A percentile compares a stretch with the other conserved stretches of the same genome.
Evolutionary conservation across 495 filamentous ascomycete species (phyloP).

Genomic region (Lasiosphaeria hispida): DNA sequence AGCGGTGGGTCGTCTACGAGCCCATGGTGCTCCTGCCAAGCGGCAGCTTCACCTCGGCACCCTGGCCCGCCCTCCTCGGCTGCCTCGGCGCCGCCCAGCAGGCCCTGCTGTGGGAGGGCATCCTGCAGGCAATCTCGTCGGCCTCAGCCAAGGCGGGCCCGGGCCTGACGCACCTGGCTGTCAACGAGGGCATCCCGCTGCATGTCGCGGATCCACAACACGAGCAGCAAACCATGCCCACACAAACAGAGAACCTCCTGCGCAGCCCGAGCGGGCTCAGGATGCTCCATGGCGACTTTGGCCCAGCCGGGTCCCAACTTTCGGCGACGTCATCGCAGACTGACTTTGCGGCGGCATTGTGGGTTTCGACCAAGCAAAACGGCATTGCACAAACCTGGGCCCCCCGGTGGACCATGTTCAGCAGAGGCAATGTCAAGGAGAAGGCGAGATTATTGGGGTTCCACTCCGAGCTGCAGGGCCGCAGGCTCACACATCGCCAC

Average conservation of each 20-base stretch:
- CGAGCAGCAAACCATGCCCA: conserved; percentile 3
- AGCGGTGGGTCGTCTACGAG: conserved; percentile 65
- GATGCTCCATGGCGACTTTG: conserved; percentile 67
- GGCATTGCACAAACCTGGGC: conserved; percentile 83
- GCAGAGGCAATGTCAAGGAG: conserved; percentile 81
- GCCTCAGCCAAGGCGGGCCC: conserved; percentile 27
- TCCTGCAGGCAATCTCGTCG: conserved; percentile 51
- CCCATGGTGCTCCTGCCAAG: conserved; percentile 67
- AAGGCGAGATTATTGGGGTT: conserved; percentile 70
- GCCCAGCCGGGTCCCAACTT: conserved; percentile 31
- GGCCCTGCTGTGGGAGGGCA: conserved; percentile 41
- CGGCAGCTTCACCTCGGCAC: conserved; percentile 51
- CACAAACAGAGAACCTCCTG: conserved; percentile 54
- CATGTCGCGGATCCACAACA: conserved; percentile 12
- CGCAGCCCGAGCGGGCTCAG: conserved; percentile 62
- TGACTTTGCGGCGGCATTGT: conserved; percentile 66
- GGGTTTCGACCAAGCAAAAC: conserved; percentile 73
- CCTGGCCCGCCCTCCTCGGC: conserved; percentile 48
- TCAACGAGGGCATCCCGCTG: conserved; percentile 71
- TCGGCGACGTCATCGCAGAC: conserved; percentile 16
- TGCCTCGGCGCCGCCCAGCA: conserved; percentile 1
- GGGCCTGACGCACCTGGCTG: conserved; percentile 63
- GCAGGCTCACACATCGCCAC: neutral
- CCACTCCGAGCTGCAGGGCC: conserved; percentile 14
- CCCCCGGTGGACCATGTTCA: conserved; percentile 88